phyloP scores from a whole-genome alignment of 2,329 filamentous ascomycete species.

The Fusarium sp. region DNA sequence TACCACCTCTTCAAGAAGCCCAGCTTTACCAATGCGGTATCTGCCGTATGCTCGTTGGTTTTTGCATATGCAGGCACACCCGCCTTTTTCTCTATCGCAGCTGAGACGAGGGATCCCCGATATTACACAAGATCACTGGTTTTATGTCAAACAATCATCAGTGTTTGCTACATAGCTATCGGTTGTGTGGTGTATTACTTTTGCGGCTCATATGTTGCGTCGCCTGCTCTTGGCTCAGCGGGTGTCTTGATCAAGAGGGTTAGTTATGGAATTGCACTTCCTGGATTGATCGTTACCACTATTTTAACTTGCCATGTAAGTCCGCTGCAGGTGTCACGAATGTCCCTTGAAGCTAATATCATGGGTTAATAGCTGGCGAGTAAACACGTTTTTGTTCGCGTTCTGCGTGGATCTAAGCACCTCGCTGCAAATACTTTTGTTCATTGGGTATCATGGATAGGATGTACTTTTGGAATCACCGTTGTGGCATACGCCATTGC shows the following conservation, averaged over 20 bases:
- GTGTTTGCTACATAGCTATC: slow-evolving; percentile 51
- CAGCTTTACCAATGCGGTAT: slow-evolving; percentile 49
- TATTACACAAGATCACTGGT: slow-evolving; percentile 48
- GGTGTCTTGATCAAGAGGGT: slow-evolving; percentile 58
- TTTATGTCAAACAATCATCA: slow-evolving; percentile 47
- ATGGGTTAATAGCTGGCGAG: slow-evolving; percentile 16
- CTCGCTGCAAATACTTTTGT: slow-evolving; percentile 46
- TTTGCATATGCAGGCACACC: slow-evolving; percentile 56
- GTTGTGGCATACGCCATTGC: slow-evolving; percentile 48
- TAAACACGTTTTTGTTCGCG: slow-evolving; percentile 33
- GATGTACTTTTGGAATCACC: slow-evolving; percentile 45
- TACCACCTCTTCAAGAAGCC: slow-evolving; percentile 50
- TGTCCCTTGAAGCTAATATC: neutral
- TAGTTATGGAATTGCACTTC: slow-evolving; percentile 55
- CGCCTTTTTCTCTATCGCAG: slow-evolving; percentile 51
- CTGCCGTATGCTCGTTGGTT: slow-evolving; percentile 52
- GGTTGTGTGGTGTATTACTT: slow-evolving; percentile 59
- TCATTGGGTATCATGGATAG: slow-evolving; percentile 51
- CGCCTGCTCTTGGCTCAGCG: slow-evolving; percentile 61
- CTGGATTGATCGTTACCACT: slow-evolving; percentile 47
- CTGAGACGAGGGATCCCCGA: slow-evolving; percentile 52
- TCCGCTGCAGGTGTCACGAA: neutral
- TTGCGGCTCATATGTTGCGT: slow-evolving; percentile 61
- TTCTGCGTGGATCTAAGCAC: slow-evolving; percentile 50
- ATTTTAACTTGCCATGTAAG: slow-evolving; percentile 48